Evolutionary conservation across 257 asterid genomes (phyloP).

Genomic region (Knoxia roxburghii): DNA sequence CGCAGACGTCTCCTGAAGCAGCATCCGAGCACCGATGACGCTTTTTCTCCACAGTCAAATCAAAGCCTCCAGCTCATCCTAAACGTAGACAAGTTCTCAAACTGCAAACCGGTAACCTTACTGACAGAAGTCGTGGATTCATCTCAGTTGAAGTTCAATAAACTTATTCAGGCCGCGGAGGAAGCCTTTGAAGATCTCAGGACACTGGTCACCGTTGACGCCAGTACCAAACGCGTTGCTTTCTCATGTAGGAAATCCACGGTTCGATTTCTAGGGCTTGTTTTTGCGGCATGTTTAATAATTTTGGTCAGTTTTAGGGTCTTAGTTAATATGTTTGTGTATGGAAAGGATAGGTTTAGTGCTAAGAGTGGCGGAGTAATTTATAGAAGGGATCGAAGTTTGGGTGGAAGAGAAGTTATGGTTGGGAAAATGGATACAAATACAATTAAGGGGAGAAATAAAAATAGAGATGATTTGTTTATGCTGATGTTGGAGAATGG

Average conservation of each 20-base stretch:
- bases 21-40: constrained; percentile 5
- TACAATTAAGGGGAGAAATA: constrained; percentile 20
- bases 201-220: constrained; percentile 44
- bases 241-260: constrained; percentile 80
- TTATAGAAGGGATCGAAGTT: constrained; percentile 83
- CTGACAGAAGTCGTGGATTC: constrained; percentile 28
- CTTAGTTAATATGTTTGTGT: constrained; percentile 29
- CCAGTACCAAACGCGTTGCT: constrained; percentile 32
- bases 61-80: constrained; percentile 59
- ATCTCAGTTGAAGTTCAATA: constrained; percentile 38
- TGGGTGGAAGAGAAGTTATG: constrained; percentile 84
- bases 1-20: constrained; percentile 64
- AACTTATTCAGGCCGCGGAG: constrained; percentile 41
- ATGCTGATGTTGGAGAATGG: constrained; percentile 14
- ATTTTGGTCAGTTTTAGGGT: constrained; percentile 35
- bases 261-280: constrained; percentile 41
- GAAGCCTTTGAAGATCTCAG: constrained; percentile 56
- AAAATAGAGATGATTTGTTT: constrained; percentile 10
- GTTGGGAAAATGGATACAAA: constrained; percentile 51
- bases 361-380: constrained; percentile 33
- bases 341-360: background rate
- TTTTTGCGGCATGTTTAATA: constrained; percentile 41
- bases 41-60: constrained; percentile 40
- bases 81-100: constrained; percentile 17
- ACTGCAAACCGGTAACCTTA: constrained; percentile 35